phyloP scores from a whole-genome alignment of 2,329 filamentous ascomycete genomes.

The Phoma herbarum region DNA sequence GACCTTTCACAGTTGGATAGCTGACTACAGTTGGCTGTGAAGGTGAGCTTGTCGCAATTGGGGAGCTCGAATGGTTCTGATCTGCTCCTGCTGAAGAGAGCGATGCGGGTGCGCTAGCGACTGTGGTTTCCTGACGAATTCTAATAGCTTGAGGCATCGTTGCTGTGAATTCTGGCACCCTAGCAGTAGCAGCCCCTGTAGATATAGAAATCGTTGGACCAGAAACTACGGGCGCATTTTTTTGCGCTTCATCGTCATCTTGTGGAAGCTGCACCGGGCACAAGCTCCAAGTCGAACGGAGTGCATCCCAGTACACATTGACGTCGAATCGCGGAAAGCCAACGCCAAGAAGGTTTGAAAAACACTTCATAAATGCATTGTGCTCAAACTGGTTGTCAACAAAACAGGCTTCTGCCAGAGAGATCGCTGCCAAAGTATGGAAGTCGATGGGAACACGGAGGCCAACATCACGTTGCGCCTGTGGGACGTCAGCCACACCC shows the following conservation, averaged over 20 bases:
- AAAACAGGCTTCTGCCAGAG: slow-evolving; percentile 68
- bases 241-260: slow-evolving; percentile 15
- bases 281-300: slow-evolving; percentile 64
- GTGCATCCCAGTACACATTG: slow-evolving; percentile 71
- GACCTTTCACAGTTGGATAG: slow-evolving; percentile 32
- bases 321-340: slow-evolving; percentile 67
- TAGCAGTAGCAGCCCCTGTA: slow-evolving; percentile 29
- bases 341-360: slow-evolving; percentile 69
- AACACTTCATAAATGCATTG: slow-evolving; percentile 61
- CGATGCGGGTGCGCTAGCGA: neutral
- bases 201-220: slow-evolving; percentile 26
- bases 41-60: slow-evolving; percentile 14
- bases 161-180: slow-evolving; percentile 23
- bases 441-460: slow-evolving; percentile 69
- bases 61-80: neutral
- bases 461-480: slow-evolving; percentile 69
- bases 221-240: slow-evolving; percentile 21
- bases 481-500: neutral
- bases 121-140: slow-evolving; percentile 1
- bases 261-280: slow-evolving; percentile 66
- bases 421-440: slow-evolving; percentile 65
- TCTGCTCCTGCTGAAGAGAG: neutral
- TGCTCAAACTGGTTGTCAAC: slow-evolving; percentile 62
- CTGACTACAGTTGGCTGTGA: slow-evolving; percentile 28
- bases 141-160: slow-evolving; percentile 6